Evolutionary conservation across 176 grass and related monocot species (phyloP).

Genomic region (Olyra latifolia): DNA sequence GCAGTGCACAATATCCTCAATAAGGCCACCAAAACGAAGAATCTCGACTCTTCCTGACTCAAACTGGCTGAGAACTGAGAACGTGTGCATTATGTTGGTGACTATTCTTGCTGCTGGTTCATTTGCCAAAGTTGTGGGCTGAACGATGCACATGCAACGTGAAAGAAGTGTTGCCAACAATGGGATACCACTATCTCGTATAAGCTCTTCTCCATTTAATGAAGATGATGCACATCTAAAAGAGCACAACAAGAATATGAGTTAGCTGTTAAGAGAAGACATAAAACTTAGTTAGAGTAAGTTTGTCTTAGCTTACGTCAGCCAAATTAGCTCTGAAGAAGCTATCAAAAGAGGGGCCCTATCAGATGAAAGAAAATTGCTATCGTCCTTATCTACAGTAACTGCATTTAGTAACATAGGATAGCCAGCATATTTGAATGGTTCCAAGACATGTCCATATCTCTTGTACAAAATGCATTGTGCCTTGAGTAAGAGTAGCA

Average conservation of each 20-base stretch:
- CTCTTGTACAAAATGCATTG: slow-evolving; percentile 98
- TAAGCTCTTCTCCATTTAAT: slow-evolving; percentile 97
- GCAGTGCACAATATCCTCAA: slow-evolving; percentile 95
- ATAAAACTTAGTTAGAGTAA: slow-evolving; percentile 26
- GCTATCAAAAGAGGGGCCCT: slow-evolving; percentile 86
- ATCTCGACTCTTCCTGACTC: slow-evolving; percentile 82
- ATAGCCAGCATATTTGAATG: slow-evolving; percentile 99
- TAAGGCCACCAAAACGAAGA: slow-evolving; percentile 77
- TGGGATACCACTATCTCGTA: slow-evolving; percentile 91
- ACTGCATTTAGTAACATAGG: slow-evolving; percentile 97
- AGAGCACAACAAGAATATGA: slow-evolving; percentile 35
- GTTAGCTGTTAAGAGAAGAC: slow-evolving; percentile 1
- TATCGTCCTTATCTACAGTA: slow-evolving; percentile 91
- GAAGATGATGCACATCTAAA: slow-evolving; percentile 88
- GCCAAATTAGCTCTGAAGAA: slow-evolving; percentile 96
- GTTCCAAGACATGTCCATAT: slow-evolving; percentile 90
- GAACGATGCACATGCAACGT: slow-evolving; percentile 94
- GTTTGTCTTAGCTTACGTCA: slow-evolving; percentile 70
- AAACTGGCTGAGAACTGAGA: slow-evolving; percentile 88
- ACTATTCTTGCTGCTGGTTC: slow-evolving; percentile 94
- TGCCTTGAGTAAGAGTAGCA: slow-evolving; percentile 89
- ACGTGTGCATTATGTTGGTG: slow-evolving; percentile 91
- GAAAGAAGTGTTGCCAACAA: slow-evolving; percentile 96
- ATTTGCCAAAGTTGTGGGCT: slow-evolving; percentile 88
- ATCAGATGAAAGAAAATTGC: slow-evolving; percentile 97